A percentile compares a stretch with the other conserved stretches of the same genome.
Evolutionary conservation across 1,139 yeast genomes (phyloP).

Genomic region (Kodamaea derodonti): DNA sequence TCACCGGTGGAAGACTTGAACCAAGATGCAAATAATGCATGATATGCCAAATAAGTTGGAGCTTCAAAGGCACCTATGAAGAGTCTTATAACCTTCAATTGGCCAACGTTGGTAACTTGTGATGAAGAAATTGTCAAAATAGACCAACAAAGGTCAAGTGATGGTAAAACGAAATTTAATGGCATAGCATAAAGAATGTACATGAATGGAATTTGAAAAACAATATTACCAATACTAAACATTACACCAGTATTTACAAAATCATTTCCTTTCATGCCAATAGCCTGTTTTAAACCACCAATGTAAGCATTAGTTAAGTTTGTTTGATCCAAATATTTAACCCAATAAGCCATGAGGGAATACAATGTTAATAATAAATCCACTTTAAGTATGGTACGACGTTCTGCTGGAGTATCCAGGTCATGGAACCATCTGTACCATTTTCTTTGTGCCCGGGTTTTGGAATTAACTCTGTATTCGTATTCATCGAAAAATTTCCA

Average conservation of each 20-base stretch:
- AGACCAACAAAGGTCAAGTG: conserved; percentile 64
- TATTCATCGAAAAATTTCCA: conserved; percentile 61
- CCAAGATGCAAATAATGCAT: conserved; percentile 61
- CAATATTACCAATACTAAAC: conserved; percentile 54
- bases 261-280: conserved; percentile 61
- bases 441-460: conserved; percentile 35
- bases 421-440: conserved; percentile 68
- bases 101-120: conserved; percentile 42
- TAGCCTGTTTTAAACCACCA: conserved; percentile 56
- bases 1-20: conserved; percentile 51
- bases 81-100: conserved; percentile 55
- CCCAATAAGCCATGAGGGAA: conserved; percentile 66
- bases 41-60: conserved; percentile 56
- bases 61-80: conserved; percentile 63
- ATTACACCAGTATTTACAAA: conserved; percentile 57
- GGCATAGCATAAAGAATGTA: conserved; percentile 47
- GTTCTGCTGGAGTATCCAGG: conserved; percentile 52
- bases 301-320: conserved; percentile 67
- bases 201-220: conserved; percentile 53
- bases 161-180: conserved; percentile 52
- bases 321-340: conserved; percentile 61
- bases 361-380: conserved; percentile 59
- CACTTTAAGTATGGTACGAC: conserved; percentile 52
- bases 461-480: conserved; percentile 48
- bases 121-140: conserved; percentile 56